Base-by-base conservation (phyloP, 805 yeast species). In the Kregervanrija pseudodelftensis region DNA sequence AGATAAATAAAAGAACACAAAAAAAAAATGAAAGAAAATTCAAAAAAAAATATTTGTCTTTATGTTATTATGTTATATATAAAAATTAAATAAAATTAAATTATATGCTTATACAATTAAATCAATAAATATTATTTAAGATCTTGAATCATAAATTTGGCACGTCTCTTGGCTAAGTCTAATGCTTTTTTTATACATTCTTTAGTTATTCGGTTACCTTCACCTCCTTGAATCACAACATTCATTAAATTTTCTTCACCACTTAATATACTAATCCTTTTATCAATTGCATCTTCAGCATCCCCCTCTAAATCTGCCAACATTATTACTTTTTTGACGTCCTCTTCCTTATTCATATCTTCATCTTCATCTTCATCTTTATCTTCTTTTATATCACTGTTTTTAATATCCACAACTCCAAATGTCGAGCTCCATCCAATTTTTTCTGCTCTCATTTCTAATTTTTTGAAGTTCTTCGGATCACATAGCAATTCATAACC, bases 231-330 rank as follows among this genome's bases (percentile, higher is more conserved):
- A 3, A 81, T 57, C 16, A 70, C 72, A 11, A 80, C 62, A 28
- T 72, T 66, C 42, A 67, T 71, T 43, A 76, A 58, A 14, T 53
- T 51, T 2, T 66, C 63, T 17, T 61, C 58, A 39, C 46, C 47
- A 22, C 51, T 49, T 12, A 80, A 69, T 1, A 79, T 69, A 16
- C 70, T 64, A 12, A 86, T 64, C 14, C 78, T 72, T 37, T 85
- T 77, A 37, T 63, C 64, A 3, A 82, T 70, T 31, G 80, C 70
- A 55, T 87, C 95, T 61, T 88, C 96, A 5, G 89, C 83, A 48
- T 84, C 91, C 11, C 95, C 95, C 59, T 87, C 95, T 36, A 86
- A 56, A 58, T 88, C 96, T 1, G 85, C 80, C 39, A 88, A 60
- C 12, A 86, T 54, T 0, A 79, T 67, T 1, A 74, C 51, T 17